Conservation (phyloP, 176 grass and related monocot species). For the Oryza australiensis region DNA sequence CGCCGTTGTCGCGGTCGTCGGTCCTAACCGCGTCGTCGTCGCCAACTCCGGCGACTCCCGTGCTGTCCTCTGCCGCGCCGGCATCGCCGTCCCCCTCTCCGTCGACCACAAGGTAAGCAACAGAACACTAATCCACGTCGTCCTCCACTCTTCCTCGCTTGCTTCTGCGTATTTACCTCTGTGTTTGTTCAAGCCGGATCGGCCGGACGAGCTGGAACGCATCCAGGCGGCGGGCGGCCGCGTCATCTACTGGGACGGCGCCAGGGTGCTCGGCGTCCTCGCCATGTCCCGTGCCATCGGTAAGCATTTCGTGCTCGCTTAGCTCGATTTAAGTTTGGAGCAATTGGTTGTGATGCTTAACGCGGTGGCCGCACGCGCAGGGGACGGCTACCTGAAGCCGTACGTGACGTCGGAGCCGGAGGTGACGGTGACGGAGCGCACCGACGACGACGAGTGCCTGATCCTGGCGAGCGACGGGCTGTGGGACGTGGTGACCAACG, state of each 20-base stretch:
- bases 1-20: conserved; percentile 55
- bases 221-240: conserved; percentile 56
- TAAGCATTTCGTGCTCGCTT: neutral
- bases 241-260: conserved; percentile 72
- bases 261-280: conserved; percentile 71
- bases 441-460: conserved; percentile 56
- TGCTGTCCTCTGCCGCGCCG: conserved; percentile 55
- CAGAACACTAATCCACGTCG: neutral
- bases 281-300: conserved; percentile 81
- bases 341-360: neutral
- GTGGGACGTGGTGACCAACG: conserved; percentile 65
- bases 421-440: conserved; percentile 50
- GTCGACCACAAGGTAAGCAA: conserved; percentile 61
- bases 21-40: conserved; percentile 48
- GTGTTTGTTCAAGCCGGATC: conserved; percentile 52
- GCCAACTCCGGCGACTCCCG: conserved; percentile 77
- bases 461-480: conserved; percentile 77
- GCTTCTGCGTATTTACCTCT: neutral
- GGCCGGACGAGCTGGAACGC: conserved; percentile 63
- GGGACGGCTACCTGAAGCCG: conserved; percentile 72
- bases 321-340: neutral
- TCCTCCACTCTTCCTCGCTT: neutral
- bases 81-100: conserved; percentile 56
- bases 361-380: conserved; percentile 32
- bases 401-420: conserved; percentile 67